Evolutionary conservation across 2,329 filamentous ascomycete species (phyloP).

Genomic region (Microdochium paspali): DNA sequence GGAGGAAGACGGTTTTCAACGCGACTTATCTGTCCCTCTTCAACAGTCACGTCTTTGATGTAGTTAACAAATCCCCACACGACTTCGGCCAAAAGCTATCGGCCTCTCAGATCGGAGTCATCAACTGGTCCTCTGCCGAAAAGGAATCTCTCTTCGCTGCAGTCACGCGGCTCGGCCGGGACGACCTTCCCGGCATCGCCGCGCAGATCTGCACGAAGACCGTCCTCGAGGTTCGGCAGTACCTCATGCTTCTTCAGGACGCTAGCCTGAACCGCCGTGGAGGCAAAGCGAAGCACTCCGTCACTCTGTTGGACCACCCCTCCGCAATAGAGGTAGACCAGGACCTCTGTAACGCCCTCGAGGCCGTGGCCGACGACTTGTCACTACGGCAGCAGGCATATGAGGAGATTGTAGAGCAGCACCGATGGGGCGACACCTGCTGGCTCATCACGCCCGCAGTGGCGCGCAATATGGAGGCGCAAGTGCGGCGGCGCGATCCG

Average conservation of each 20-base stretch:
- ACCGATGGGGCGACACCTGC: slow-evolving; percentile 44
- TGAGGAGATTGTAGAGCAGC: slow-evolving; percentile 50
- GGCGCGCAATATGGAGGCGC: slow-evolving; percentile 15
- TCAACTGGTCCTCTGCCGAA: slow-evolving; percentile 61
- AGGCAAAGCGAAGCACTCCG: slow-evolving; percentile 15
- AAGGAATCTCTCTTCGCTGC: slow-evolving; percentile 62
- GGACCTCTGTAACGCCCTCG: slow-evolving; percentile 56
- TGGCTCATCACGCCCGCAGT: slow-evolving; percentile 53
- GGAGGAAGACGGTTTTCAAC: slow-evolving; percentile 32
- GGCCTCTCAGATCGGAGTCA: slow-evolving; percentile 56
- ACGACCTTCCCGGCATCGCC: slow-evolving; percentile 54
- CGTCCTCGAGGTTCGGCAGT: slow-evolving; percentile 62
- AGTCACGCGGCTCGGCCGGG: slow-evolving; percentile 53
- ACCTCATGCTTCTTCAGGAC: slow-evolving; percentile 53
- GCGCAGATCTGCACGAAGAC: slow-evolving; percentile 60
- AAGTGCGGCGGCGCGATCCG: slow-evolving; percentile 3
- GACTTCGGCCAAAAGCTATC: slow-evolving; percentile 14
- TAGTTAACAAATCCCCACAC: slow-evolving; percentile 13
- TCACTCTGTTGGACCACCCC: slow-evolving; percentile 46
- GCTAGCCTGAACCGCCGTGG: slow-evolving; percentile 30
- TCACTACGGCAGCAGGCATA: slow-evolving; percentile 52
- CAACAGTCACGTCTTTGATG: slow-evolving; percentile 50
- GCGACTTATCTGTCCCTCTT: slow-evolving; percentile 38
- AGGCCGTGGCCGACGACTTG: slow-evolving; percentile 58
- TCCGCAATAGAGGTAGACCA: slow-evolving; percentile 64